Percentiles rank a stretch among this genome's conserved stretches.
Conservation (phyloP, 2,329 filamentous ascomycete genomes). For the Nannizziopsis barbatae region DNA sequence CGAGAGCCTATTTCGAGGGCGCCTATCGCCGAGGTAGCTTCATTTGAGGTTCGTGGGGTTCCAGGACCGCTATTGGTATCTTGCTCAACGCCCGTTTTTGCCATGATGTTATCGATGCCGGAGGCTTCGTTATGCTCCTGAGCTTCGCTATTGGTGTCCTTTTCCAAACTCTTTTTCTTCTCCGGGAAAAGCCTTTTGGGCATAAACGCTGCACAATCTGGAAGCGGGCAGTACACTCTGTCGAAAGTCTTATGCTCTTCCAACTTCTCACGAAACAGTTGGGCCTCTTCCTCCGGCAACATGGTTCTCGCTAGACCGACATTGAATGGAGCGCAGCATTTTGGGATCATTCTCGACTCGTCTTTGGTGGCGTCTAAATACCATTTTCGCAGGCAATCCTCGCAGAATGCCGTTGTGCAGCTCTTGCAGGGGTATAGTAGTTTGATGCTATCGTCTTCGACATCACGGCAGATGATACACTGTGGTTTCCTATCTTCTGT, state of each 20-base stretch:
- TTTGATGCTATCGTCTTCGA: not conserved
- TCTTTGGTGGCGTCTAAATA: constrained; percentile 34
- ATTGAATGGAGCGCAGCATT: constrained; percentile 37
- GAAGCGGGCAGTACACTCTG: constrained; percentile 41
- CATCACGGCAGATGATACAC: not conserved
- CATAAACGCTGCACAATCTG: constrained; percentile 41
- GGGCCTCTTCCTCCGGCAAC: constrained; percentile 28
- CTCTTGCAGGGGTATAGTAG: not conserved
- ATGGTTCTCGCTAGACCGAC: constrained; percentile 30
- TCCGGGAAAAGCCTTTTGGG: constrained; percentile 24
- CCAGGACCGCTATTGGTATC: constrained; percentile 10
- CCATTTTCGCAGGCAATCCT: constrained; percentile 21
- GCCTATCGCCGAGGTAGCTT: constrained; percentile 14
- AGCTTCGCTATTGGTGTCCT: no score
- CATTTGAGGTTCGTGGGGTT: constrained; percentile 19
- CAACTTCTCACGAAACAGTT: constrained; percentile 34
- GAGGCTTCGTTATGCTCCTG: constrained; percentile 4
- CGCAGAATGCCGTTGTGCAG: not conserved
- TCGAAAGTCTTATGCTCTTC: constrained; percentile 39
- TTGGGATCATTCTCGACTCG: constrained; percentile 35
- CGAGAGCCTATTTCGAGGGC: no score
- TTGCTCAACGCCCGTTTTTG: no score
- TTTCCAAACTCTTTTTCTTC: constrained; percentile 13
- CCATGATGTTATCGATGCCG: constrained; percentile 17
- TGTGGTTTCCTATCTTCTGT: no score